Percentiles rank a stretch among this genome's conserved stretches.
phyloP scores from a whole-genome alignment of 345 rosid genomes.

The Ceriops tagal region DNA sequence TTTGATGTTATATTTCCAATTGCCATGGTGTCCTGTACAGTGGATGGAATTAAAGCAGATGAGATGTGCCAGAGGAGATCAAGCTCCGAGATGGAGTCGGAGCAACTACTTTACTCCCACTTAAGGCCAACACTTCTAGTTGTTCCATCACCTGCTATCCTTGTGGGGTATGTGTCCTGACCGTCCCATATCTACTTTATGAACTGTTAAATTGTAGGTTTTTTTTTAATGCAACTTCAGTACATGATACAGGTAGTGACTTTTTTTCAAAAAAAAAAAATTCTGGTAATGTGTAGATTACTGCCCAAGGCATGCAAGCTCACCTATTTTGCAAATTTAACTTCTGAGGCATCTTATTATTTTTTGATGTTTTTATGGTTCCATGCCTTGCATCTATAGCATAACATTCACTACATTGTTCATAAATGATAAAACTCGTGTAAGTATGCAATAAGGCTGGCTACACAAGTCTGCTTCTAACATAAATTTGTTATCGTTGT shows the following conservation, averaged over 20 bases:
- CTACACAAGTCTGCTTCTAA: neutral
- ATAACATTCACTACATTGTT: neutral
- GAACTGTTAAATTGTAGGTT: slow-evolving; percentile 1
- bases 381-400: neutral
- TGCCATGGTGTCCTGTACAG: slow-evolving; percentile 33
- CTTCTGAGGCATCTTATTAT: neutral
- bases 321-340: neutral
- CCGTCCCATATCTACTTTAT: neutral
- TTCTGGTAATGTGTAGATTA: no score
- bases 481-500: neutral
- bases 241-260: no score
- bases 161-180: slow-evolving; percentile 67
- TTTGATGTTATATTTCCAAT: slow-evolving; percentile 13
- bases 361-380: neutral
- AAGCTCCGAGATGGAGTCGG: slow-evolving; percentile 70
- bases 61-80: slow-evolving; percentile 63
- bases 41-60: slow-evolving; percentile 67
- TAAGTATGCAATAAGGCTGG: neutral
- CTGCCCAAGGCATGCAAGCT: no score
- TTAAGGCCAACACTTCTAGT: slow-evolving; percentile 71
- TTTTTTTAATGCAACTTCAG: no score
- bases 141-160: slow-evolving; percentile 91
- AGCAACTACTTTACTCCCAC: slow-evolving; percentile 40
- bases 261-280: no score
- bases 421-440: neutral